A percentile compares a stretch with the other conserved stretches of the same genome.
phyloP scores from a whole-genome alignment of 805 yeast genomes.

The Komagataella ulmi region DNA sequence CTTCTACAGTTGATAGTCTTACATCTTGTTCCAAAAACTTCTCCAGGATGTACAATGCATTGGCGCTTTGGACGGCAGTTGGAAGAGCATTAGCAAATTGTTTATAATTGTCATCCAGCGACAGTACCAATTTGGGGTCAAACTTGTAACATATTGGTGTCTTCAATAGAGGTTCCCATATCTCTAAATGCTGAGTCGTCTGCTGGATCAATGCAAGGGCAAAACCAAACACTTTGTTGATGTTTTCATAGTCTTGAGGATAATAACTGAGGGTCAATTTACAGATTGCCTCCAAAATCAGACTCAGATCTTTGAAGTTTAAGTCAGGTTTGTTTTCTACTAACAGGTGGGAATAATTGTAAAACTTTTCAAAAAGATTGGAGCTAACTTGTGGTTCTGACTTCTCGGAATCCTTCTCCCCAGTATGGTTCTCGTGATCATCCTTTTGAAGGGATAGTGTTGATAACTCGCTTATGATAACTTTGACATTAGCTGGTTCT shows the following conservation, averaged over 20 bases:
- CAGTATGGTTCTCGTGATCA: not conserved
- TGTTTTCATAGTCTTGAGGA: constrained; percentile 43
- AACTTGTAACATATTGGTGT: constrained; percentile 31
- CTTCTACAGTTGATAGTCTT: constrained; percentile 27
- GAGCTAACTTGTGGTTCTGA: constrained; percentile 1
- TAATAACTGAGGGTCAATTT: constrained; percentile 55
- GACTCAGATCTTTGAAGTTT: constrained; percentile 51
- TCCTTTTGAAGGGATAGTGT: not conserved
- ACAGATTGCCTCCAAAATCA: constrained; percentile 52
- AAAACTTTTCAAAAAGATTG: constrained; percentile 47
- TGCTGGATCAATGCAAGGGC: constrained; percentile 26
- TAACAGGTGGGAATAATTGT: constrained; percentile 48
- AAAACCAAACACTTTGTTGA: constrained; percentile 48
- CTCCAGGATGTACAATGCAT: constrained; percentile 50
- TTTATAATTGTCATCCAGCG: not conserved
- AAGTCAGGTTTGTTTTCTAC: constrained; percentile 48
- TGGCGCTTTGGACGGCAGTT: constrained; percentile 30
- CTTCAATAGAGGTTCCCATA: constrained; percentile 16
- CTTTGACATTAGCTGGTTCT: constrained; percentile 13
- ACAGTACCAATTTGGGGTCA: constrained; percentile 23
- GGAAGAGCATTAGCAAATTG: not conserved
- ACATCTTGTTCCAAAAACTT: constrained; percentile 14
- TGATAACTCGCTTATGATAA: not conserved
- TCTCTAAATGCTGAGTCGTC: constrained; percentile 19
- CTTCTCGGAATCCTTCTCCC: constrained; percentile 3